phyloP scores from a whole-genome alignment of 371 early-diverging fungal species.

The Dinochytrium kinnereticum region DNA sequence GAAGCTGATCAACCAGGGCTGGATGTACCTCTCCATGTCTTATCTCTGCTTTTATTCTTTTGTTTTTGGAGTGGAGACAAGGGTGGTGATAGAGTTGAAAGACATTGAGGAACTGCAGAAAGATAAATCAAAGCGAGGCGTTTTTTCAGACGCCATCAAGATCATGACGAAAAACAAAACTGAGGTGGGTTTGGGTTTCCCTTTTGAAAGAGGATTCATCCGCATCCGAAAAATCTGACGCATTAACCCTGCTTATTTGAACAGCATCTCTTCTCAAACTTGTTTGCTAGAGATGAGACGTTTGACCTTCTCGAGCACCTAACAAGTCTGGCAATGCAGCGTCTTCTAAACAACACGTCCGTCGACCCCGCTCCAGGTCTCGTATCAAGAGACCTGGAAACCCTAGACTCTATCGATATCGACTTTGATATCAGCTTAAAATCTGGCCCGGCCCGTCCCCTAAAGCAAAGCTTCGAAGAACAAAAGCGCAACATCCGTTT shows the following conservation, averaged over 20 bases:
- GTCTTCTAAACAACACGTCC: conserved; percentile 77
- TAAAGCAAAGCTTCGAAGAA: conserved; percentile 57
- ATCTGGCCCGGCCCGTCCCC: conserved; percentile 25
- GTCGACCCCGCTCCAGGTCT: conserved; percentile 55
- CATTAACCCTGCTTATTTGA: conserved; percentile 2
- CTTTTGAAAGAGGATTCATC: neutral
- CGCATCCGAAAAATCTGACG: too few species aligned
- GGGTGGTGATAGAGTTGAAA: conserved; percentile 86
- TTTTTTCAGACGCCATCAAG: conserved; percentile 86
- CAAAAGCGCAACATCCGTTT: conserved; percentile 83
- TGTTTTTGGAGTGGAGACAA: conserved; percentile 91
- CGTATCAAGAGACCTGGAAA: conserved; percentile 27
- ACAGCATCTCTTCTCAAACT: conserved; percentile 89
- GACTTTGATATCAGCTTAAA: neutral
- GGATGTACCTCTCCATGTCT: conserved; percentile 94
- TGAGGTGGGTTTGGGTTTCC: conserved; percentile 57
- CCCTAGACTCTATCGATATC: neutral
- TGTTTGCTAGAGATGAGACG: conserved; percentile 95
- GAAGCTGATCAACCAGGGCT: conserved; percentile 90
- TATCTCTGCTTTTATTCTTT: conserved; percentile 94
- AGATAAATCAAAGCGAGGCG: conserved; percentile 86
- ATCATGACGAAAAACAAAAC: conserved; percentile 79
- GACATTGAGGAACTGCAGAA: conserved; percentile 85
- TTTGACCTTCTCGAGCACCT: conserved; percentile 90
- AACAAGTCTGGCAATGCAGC: conserved; percentile 84